These are phyloP conservation scores for Termitomyces sp. DNA, from an alignment of 768 basidiomycete genomes.

Conservation along the genomic window DNA sequence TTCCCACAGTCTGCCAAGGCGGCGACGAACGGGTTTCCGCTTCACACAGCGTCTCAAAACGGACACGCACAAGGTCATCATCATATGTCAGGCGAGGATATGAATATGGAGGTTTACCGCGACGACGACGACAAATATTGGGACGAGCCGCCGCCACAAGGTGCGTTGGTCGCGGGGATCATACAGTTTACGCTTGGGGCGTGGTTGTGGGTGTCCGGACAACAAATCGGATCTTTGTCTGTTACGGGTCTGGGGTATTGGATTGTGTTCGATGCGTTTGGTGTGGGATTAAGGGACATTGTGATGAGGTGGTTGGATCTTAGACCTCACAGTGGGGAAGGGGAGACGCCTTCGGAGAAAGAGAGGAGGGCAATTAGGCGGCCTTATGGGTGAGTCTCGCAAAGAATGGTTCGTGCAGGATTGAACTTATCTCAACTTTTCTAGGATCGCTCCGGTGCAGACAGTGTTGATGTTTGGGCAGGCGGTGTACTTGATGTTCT, in stretches of 20 bases:
- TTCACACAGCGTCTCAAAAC: slow-evolving; percentile 11
- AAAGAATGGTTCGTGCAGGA: background rate
- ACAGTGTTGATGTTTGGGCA: slow-evolving; percentile 84
- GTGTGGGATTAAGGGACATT: slow-evolving; percentile 55
- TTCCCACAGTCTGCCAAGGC: slow-evolving; percentile 30
- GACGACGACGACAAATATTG: background rate
- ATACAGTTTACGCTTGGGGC: slow-evolving; percentile 65
- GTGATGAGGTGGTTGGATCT: slow-evolving; percentile 41
- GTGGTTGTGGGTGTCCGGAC: slow-evolving; percentile 85
- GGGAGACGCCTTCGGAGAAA: slow-evolving; percentile 18
- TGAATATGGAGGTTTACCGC: background rate
- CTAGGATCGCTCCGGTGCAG: slow-evolving; percentile 62
- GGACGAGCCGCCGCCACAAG: background rate
- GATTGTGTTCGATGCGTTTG: slow-evolving; percentile 93
- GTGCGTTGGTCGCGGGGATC: slow-evolving; percentile 21
- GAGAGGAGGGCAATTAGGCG: slow-evolving; percentile 57
- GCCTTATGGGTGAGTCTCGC: slow-evolving; percentile 36
- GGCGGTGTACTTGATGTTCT: slow-evolving; percentile 90
- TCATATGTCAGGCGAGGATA: background rate
- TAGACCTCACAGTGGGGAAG: slow-evolving; percentile 9
- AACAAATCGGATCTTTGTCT: slow-evolving; percentile 81
- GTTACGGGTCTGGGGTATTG: slow-evolving; percentile 94
- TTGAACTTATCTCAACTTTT: background rate
- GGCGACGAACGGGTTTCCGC: slow-evolving; percentile 11
- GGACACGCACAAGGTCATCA: slow-evolving; percentile 13